Evolutionary conservation across 1,139 yeast species (phyloP), one percentile per base, ranked within the genome.

Genomic region (Blastobotrys ciferrii): DNA sequence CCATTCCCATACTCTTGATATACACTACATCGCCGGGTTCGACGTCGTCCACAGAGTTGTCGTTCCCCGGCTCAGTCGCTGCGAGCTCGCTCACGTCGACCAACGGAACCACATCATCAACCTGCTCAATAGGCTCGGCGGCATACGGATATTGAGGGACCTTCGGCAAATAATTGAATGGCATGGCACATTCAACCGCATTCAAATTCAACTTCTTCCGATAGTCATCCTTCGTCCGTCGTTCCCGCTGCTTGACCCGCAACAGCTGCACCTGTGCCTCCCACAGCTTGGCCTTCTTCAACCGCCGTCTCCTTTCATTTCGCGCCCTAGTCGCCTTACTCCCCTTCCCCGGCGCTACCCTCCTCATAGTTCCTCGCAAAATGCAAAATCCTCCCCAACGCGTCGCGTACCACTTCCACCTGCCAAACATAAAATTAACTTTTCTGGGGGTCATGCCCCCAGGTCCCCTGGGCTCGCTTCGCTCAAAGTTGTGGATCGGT

Each of bases 281-380:
- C 45, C 48, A 32, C 20, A 12, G 13, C 35, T 40, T 32, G 30
- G 33, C 28, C 28, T n/a, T 38, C 42, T 12, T 41, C 43, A 38
- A 2, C 15, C 19, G 19, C 41, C 37, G 20, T 7, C 58, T 37
- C 15, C 60, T 49, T 15, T 33, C 43, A 40, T 55, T 58, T 20
- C 60, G 30, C 19, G 43, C 40, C 31, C 49, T 49, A 1, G 60
- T 57, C 4, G 51, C 42, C n/a, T 38, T 20, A 7, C 33, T 41
- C 17, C 60, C 59, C 2, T 41, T 41, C 9, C 54, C 53, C 13
- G 56, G 54, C 2, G 45, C 25, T 3, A 39, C 46, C 32, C 35
- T n/a, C 5, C 19, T 32, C 36, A 25, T 46, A 13, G 4, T 31
- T 25, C 11, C 6, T 6, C 30, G 6, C 9, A 25, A 37, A 25